Evolutionary conservation across 2,329 filamentous ascomycete genomes (phyloP).

Genomic region (Scytalidium lignicola): DNA sequence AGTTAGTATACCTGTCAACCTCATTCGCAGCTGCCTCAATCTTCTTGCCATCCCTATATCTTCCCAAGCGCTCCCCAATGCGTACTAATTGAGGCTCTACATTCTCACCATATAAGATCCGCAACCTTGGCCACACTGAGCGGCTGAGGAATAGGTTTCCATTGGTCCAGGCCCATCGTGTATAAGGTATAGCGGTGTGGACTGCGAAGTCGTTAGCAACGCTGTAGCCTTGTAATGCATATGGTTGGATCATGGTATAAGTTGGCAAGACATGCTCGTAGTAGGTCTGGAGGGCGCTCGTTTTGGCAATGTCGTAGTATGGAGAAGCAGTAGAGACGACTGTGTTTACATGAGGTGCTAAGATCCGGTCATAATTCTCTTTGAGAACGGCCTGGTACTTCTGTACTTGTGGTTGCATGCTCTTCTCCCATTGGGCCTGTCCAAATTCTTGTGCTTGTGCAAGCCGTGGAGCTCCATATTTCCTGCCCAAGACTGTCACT

Average conservation of each 20-base stretch:
- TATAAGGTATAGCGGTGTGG: slow-evolving; percentile 67
- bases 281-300: slow-evolving; percentile 62
- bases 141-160: slow-evolving; percentile 67
- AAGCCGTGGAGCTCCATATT: slow-evolving; percentile 71
- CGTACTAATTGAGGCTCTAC: slow-evolving; percentile 92
- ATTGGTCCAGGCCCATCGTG: slow-evolving; percentile 65
- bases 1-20: slow-evolving; percentile 36
- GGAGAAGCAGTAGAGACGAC: slow-evolving; percentile 55
- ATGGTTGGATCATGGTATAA: slow-evolving; percentile 70
- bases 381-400: slow-evolving; percentile 57
- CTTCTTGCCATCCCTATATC: slow-evolving; percentile 60
- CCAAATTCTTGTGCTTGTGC: slow-evolving; percentile 62
- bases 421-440: slow-evolving; percentile 71
- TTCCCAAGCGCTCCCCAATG: slow-evolving; percentile 83
- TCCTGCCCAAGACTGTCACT: slow-evolving; percentile 58
- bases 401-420: slow-evolving; percentile 68
- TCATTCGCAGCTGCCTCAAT: slow-evolving; percentile 54
- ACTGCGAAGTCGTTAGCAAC: slow-evolving; percentile 62
- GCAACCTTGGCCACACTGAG: slow-evolving; percentile 75
- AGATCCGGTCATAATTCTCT: slow-evolving; percentile 61
- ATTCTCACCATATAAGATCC: slow-evolving; percentile 79
- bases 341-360: slow-evolving; percentile 71
- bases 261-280: slow-evolving; percentile 69
- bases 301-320: slow-evolving; percentile 64
- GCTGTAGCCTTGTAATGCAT: slow-evolving; percentile 63